phyloP scores from a whole-genome alignment of 1,139 yeast genomes.

The Yamadazyma dendronema region DNA sequence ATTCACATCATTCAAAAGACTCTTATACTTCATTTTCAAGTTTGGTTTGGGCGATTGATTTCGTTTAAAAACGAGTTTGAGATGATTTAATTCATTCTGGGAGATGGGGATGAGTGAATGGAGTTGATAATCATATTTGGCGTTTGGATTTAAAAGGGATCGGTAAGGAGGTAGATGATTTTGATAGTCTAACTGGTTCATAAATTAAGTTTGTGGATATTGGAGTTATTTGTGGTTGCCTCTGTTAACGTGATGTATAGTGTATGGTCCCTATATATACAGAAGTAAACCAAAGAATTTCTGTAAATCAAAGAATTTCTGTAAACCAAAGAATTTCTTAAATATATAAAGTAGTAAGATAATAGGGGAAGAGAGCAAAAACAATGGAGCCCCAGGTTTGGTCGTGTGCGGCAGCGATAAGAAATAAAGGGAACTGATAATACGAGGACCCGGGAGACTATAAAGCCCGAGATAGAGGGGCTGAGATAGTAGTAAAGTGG shows the following conservation, averaged over 20 bases:
- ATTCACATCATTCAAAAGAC: slow-evolving; percentile 41
- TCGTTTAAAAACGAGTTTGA: slow-evolving; percentile 11
- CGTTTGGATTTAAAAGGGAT: slow-evolving; percentile 40
- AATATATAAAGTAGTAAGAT: neutral
- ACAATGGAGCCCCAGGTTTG: neutral
- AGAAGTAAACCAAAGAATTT: too few species aligned
- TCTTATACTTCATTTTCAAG: slow-evolving; percentile 45
- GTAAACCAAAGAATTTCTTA: too few species aligned
- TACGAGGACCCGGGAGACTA: neutral
- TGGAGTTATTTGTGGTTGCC: too few species aligned
- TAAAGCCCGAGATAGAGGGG: neutral
- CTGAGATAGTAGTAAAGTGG: neutral
- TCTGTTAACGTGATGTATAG: too few species aligned
- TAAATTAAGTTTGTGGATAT: too few species aligned
- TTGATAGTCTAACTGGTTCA: slow-evolving; percentile 24
- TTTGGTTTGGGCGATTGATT: slow-evolving; percentile 8
- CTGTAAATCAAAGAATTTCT: too few species aligned
- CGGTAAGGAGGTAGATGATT: slow-evolving; percentile 45
- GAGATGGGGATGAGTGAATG: slow-evolving; percentile 40
- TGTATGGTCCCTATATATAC: too few species aligned
- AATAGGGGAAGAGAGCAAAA: neutral
- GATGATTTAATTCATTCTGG: slow-evolving; percentile 27
- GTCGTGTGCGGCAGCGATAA: neutral
- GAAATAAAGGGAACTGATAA: neutral
- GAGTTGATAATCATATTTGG: slow-evolving; percentile 42